Percentiles rank a stretch among this genome's conserved stretches.
Conservation (phyloP, 306 rosid genomes). For the Cyamopsis tetragonoloba region DNA sequence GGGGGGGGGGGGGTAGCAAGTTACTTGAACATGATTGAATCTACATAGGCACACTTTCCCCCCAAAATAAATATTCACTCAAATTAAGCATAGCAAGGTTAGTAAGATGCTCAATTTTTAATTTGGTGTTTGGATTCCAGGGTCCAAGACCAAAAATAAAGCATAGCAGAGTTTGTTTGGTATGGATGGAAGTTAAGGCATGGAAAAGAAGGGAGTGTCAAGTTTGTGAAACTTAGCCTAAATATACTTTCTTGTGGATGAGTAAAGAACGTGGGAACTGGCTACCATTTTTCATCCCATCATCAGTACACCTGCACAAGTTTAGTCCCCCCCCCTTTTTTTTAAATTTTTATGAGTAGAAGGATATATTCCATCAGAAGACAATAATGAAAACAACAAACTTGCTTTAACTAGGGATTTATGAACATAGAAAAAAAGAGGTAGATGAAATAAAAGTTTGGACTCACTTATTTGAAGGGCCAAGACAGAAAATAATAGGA, state of each 20-base stretch:
- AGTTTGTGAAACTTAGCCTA: not conserved
- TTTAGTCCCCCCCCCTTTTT: not conserved
- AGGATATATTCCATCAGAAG: not conserved
- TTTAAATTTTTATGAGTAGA: not conserved
- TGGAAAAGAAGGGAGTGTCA: not conserved
- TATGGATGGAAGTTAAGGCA: not conserved
- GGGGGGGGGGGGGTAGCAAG: not conserved
- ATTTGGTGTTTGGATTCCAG: too few relatives aligned
- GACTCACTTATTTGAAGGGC: too few relatives aligned
- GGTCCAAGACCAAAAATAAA: too few relatives aligned
- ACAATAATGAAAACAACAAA: not conserved
- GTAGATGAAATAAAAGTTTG: too few relatives aligned
- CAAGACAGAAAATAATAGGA: too few relatives aligned
- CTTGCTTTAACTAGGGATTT: too few relatives aligned
- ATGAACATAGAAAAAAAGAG: too few relatives aligned
- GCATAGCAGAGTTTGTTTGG: not conserved
- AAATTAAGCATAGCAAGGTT: not conserved
- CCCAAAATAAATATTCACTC: not conserved
- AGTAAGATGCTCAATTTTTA: too few relatives aligned
- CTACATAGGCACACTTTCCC: not conserved
- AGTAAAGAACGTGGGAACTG: not conserved
- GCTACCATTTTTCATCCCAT: not conserved
- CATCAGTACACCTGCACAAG: not conserved
- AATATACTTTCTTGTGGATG: not conserved
- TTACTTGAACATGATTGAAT: not conserved